phyloP scores from a whole-genome alignment of 768 basidiomycete species.

The Leccinum obscurum region DNA sequence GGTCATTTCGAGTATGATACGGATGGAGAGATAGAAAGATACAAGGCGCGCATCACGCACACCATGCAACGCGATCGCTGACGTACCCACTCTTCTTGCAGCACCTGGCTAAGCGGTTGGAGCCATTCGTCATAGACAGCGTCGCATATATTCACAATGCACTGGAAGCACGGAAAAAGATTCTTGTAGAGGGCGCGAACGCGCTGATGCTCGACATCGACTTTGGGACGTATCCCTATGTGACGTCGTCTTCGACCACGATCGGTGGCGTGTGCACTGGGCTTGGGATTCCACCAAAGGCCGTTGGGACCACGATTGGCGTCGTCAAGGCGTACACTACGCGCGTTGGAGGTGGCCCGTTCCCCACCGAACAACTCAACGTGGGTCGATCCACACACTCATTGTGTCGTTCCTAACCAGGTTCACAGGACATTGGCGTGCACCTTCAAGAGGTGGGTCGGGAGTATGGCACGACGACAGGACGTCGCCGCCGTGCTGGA shows the following conservation, averaged over 20 bases:
- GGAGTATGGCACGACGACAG: constrained; percentile 93
- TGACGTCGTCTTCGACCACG: constrained; percentile 91
- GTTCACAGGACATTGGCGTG: constrained; percentile 66
- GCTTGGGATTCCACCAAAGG: constrained; percentile 91
- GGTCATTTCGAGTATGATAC: constrained; percentile 99
- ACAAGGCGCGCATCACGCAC: constrained; percentile 60
- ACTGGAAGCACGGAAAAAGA: constrained; percentile 67
- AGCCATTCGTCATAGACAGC: constrained; percentile 89
- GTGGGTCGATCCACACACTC: constrained; percentile 42
- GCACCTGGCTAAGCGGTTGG: constrained; percentile 81
- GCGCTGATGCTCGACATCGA: constrained; percentile 98
- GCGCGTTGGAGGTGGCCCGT: constrained; percentile 96
- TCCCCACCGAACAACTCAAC: constrained; percentile 94
- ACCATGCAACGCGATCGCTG: not conserved
- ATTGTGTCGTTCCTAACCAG: constrained; percentile 1
- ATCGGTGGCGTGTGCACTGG: constrained; percentile 98
- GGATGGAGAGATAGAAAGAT: constrained; percentile 90
- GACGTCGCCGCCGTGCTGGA: constrained; percentile 88
- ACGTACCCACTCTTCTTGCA: constrained; percentile 27
- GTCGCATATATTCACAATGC: constrained; percentile 83
- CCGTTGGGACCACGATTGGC: constrained; percentile 84
- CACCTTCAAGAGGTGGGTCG: constrained; percentile 92
- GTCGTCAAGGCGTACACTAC: constrained; percentile 99
- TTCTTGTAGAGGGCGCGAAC: constrained; percentile 97
- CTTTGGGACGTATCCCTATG: constrained; percentile 97